Percentiles rank a stretch among this genome's conserved stretches.
Evolutionary conservation across 495 filamentous ascomycete species (phyloP).

Genomic region (Chaetomidium leptoderma): DNA sequence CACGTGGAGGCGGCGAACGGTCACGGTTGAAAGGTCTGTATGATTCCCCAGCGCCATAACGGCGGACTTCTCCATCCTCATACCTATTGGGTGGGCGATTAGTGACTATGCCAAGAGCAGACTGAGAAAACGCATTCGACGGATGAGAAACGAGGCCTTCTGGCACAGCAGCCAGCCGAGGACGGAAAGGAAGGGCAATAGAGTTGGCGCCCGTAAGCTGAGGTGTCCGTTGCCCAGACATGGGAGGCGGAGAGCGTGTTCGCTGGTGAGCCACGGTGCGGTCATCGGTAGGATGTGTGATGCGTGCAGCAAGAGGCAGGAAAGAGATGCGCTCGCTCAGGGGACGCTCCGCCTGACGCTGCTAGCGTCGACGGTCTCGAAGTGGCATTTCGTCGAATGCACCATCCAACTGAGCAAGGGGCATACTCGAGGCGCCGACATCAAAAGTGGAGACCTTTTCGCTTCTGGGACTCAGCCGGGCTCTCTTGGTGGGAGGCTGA

Average conservation of each 20-base stretch:
- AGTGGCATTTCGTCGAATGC: background rate
- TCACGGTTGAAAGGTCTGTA: conserved; percentile 50
- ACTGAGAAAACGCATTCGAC: background rate
- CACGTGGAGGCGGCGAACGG: conserved; percentile 42
- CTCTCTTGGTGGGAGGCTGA: background rate
- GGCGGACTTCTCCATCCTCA: conserved; percentile 53
- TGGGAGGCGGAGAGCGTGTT: background rate
- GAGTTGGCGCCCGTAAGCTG: background rate
- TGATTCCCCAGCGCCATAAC: conserved; percentile 54
- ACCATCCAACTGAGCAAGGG: conserved; percentile 5
- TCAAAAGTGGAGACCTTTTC: background rate
- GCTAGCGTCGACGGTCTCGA: background rate
- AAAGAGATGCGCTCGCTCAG: conserved; percentile 2
- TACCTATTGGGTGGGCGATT: conserved; percentile 33
- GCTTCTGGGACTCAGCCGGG: background rate
- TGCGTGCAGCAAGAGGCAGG: background rate
- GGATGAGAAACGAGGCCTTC: background rate
- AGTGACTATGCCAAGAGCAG: conserved; percentile 1
- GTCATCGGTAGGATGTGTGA: background rate
- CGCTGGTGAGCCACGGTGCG: too few species aligned
- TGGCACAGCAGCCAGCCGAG: background rate
- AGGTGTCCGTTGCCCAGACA: background rate
- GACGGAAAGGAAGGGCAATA: background rate
- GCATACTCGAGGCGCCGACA: background rate
- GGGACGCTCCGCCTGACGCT: background rate